These are phyloP conservation scores for Epicoccum nigrum DNA, from an alignment of 2,329 filamentous ascomycete genomes.

Conservation along the genomic window DNA sequence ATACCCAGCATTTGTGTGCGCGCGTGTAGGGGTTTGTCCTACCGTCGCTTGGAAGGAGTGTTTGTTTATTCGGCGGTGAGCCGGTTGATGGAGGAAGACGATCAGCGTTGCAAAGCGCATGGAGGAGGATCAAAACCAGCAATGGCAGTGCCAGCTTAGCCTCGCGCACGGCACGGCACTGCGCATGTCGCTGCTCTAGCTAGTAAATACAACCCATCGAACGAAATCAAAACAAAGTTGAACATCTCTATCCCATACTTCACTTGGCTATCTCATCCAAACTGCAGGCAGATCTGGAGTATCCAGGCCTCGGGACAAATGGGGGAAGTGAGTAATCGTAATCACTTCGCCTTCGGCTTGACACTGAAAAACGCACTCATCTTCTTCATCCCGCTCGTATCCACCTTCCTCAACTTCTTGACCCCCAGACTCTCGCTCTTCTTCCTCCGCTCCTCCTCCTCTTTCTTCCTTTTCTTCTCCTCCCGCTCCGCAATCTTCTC, in stretches of 20 bases:
- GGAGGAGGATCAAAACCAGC: background rate
- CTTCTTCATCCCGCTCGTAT: constrained; percentile 94
- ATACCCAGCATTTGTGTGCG: constrained; percentile 15
- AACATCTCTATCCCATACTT: background rate
- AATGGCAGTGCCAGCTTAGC: background rate
- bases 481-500: constrained; percentile 67
- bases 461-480: constrained; percentile 83
- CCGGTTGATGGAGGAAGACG: background rate
- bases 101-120: constrained; percentile 2
- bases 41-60: background rate
- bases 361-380: constrained; percentile 93
- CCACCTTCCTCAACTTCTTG: constrained; percentile 83
- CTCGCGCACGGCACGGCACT: background rate
- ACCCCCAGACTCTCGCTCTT: constrained; percentile 80
- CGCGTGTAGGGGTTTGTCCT: constrained; percentile 9
- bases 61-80: background rate
- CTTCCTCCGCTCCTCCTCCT: constrained; percentile 87
- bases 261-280: background rate
- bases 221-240: constrained; percentile 3
- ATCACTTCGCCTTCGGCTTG: constrained; percentile 43
- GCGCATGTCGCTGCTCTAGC: no score
- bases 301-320: no score
- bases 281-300: no score
- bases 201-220: background rate
- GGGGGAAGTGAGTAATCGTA: no score